Evolutionary conservation across 306 rosid genomes (phyloP), one percentile per base, ranked within the genome.

Genomic region (Luffa acutangula): DNA sequence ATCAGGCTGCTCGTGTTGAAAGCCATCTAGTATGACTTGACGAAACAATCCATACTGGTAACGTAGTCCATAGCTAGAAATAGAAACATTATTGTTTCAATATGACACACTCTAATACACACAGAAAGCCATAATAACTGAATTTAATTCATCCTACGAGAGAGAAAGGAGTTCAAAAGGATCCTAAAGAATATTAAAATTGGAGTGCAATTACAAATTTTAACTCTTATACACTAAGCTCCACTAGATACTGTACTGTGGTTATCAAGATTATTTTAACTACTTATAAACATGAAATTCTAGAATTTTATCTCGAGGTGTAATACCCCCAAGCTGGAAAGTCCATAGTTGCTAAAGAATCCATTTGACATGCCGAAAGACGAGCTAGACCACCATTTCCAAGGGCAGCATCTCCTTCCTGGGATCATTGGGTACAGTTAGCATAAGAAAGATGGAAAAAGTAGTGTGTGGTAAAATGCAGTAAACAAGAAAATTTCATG

Each of bases 381-480:
- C 93, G 91, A 79, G 93, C 93, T 63, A 89, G 89, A 63, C 96
- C 96, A 70, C 96, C 96, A 87, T 91, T 91, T 57, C 96, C 96
- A 77, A 89, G 87, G 84, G 96, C 89, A 4, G 91, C 96, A 83
- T 91, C 93, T 85, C 93, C 93, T 86, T 91, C 96, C 93, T 91
- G 82, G 84, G 45, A 84, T 41, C 75, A 78, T 84, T 73, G 75
- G 42, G 31, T 49, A 7, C 53, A 53, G 42, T 51, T 51, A 33
- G 45, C 60, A 74, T 74, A 49, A 74, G 78, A 34, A 74, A 74
- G 45, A 66, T 15, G 18, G 46, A 18, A 4, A 4, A 74, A 73
- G 62, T 48, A 51, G 42, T 1, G 2, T 49, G 33, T 18, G 78
- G 62, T 74, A 51, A 51, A 49, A 74, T 51, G 62, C 11, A 10